phyloP scores from a whole-genome alignment of 2,329 filamentous ascomycete species.

The Ramularia collo-cygni region DNA sequence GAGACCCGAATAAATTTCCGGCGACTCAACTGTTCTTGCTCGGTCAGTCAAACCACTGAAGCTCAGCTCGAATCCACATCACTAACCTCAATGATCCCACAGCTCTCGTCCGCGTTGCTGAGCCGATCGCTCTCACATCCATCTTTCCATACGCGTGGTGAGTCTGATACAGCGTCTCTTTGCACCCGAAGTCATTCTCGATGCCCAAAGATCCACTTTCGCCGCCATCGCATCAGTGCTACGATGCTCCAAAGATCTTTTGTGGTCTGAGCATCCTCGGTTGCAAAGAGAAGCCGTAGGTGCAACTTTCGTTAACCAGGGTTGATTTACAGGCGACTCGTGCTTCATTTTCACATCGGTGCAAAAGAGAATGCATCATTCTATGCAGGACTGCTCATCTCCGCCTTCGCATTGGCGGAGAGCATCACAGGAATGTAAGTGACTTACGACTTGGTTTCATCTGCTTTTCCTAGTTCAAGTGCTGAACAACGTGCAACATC shows the following conservation, averaged over 20 bases:
- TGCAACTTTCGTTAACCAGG: too few relatives aligned
- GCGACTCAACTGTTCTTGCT: constrained; percentile 76
- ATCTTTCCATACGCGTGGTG: constrained; percentile 92
- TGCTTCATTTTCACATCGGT: constrained; percentile 68
- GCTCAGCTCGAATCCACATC: too few relatives aligned
- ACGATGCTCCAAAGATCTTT: too few relatives aligned
- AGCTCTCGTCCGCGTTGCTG: constrained; percentile 89
- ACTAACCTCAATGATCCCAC: too few relatives aligned
- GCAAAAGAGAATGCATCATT: constrained; percentile 70
- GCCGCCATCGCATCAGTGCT: too few relatives aligned
- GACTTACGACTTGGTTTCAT: neutral
- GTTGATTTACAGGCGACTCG: too few relatives aligned
- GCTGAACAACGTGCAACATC: neutral
- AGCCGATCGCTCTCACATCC: constrained; percentile 86
- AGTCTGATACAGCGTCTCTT: too few relatives aligned
- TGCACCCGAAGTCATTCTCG: too few relatives aligned
- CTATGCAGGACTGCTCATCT: constrained; percentile 82
- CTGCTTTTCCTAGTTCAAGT: neutral
- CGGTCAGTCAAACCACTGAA: constrained; percentile 49
- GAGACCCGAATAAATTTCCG: constrained; percentile 69
- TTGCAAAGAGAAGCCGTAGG: too few relatives aligned
- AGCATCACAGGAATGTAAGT: constrained; percentile 66
- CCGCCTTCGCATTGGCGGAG: constrained; percentile 76
- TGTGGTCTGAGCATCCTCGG: too few relatives aligned
- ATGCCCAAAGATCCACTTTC: too few relatives aligned